phyloP scores from a whole-genome alignment of 495 filamentous ascomycete species.

The Hypoxylon fuscum region DNA sequence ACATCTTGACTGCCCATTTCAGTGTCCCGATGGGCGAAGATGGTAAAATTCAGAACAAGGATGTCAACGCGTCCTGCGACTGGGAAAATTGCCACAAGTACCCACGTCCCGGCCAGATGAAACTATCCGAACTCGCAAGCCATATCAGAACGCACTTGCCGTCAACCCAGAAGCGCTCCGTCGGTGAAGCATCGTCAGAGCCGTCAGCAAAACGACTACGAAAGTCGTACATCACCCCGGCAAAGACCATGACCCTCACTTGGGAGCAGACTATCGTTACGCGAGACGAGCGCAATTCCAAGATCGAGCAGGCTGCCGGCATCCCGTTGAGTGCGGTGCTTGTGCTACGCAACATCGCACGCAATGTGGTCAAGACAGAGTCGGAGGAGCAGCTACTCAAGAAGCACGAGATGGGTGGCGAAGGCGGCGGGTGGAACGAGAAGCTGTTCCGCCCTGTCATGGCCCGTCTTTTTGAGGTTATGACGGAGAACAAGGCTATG shows the following conservation, averaged over 20 bases:
- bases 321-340: constrained; percentile 85
- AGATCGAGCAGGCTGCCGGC: constrained; percentile 73
- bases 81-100: constrained; percentile 69
- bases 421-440: constrained; percentile 57
- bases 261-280: constrained; percentile 69
- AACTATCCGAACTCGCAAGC: constrained; percentile 57
- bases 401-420: constrained; percentile 47
- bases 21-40: constrained; percentile 61
- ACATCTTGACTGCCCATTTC: constrained; percentile 77
- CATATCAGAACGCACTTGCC: constrained; percentile 75
- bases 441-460: constrained; percentile 60
- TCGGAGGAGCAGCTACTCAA: constrained; percentile 63
- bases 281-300: constrained; percentile 75
- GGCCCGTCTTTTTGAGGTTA: constrained; percentile 59
- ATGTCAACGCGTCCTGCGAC: constrained; percentile 54
- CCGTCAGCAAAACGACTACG: constrained; percentile 49
- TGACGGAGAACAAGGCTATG: constrained; percentile 62
- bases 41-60: constrained; percentile 57
- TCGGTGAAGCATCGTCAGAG: constrained; percentile 32
- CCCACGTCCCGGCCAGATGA: constrained; percentile 56
- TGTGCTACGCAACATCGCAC: constrained; percentile 88
- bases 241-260: constrained; percentile 59
- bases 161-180: constrained; percentile 48
- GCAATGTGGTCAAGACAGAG: constrained; percentile 71
- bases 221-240: constrained; percentile 63